Evolutionary conservation across 2,329 filamentous ascomycete genomes (phyloP), one percentile per base, ranked within the genome.

Genomic region (Trichocomaceae sp.): DNA sequence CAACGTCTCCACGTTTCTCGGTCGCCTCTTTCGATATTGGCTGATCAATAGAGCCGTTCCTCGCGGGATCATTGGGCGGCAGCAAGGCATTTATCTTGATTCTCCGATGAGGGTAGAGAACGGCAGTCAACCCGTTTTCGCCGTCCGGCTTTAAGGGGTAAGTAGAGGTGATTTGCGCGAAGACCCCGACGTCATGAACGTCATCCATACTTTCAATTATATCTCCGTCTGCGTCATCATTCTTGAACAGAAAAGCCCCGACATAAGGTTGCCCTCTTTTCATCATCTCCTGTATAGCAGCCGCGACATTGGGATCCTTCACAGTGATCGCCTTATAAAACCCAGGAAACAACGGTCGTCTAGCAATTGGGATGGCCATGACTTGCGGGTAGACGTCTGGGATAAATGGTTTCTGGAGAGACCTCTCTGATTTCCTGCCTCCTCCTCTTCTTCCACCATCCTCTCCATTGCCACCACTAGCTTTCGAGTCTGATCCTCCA

Each of bases 281-380:
- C 69, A 97, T 89, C 80, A 96, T 93, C 68, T 99, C 95, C 56
- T 91, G 87, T 61, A 99, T 95, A 20, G 93, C 93, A 39, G 85
- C 84, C 13, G 91, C 87, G 35, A 99, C 93, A 63, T 93, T 88
- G 17, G 88, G 88, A 66, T 99, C 90, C 68, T 89, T 86, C 62
- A 99, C 95, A 3, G 92, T 99, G 62, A 99, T 93, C 9, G 93
- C 92, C 74, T 99, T 99, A 77, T 99, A 99, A 73, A 97, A 99
- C 1, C 93, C 93, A 1, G 93, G 93, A 73, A 97, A 99, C 12
- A 99, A 77, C 10, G 93, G 93, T 52, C 93, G 82, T 70, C 95
- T 90, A 26, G 90, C 88, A 64, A 99, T 96, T 7, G 93, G 93
- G 54, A 99, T 95, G 2, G 92, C 92, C 81, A 99, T 89, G 54